Conservation (phyloP, 2,329 filamentous ascomycete species). For the Sporothrix pallida region DNA sequence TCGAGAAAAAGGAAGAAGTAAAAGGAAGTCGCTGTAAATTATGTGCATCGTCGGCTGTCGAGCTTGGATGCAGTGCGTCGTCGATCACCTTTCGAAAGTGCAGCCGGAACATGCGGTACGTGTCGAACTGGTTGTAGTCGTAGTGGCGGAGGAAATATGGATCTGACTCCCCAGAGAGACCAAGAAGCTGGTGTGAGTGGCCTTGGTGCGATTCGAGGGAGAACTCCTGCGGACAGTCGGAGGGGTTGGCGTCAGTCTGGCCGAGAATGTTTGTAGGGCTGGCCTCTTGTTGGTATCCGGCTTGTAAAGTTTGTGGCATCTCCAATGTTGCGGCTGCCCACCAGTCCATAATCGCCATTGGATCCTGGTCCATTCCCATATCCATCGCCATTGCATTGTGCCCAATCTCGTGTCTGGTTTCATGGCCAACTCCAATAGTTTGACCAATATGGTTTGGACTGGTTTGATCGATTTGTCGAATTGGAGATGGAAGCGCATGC, state of each 20-base stretch:
- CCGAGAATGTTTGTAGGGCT: background rate
- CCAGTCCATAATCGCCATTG: slow-evolving; percentile 22
- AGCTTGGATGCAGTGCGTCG: slow-evolving; percentile 29
- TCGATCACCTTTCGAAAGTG: slow-evolving; percentile 39
- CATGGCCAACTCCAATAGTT: too few species aligned
- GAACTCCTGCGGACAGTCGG: slow-evolving; percentile 35
- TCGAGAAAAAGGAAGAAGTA: too few species aligned
- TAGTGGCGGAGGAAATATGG: slow-evolving; percentile 40
- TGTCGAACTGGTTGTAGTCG: slow-evolving; percentile 38
- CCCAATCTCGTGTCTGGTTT: background rate
- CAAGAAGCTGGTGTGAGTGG: slow-evolving; percentile 40
- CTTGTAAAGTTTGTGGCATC: background rate
- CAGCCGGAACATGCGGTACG: slow-evolving; percentile 41
- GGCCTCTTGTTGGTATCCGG: background rate
- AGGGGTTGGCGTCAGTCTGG: too few species aligned
- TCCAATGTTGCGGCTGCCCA: slow-evolving; percentile 24
- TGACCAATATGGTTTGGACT: background rate
- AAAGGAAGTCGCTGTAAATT: background rate
- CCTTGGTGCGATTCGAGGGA: slow-evolving; percentile 37
- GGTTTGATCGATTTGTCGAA: background rate
- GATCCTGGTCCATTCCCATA: background rate
- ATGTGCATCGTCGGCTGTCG: background rate
- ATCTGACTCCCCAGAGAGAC: slow-evolving; percentile 41
- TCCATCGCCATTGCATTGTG: background rate
- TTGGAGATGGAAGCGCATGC: background rate